Percentiles rank a stretch among this genome's conserved stretches.
phyloP scores from a whole-genome alignment of 352 stramenopile genomes.

The Pythium plurisporium region DNA sequence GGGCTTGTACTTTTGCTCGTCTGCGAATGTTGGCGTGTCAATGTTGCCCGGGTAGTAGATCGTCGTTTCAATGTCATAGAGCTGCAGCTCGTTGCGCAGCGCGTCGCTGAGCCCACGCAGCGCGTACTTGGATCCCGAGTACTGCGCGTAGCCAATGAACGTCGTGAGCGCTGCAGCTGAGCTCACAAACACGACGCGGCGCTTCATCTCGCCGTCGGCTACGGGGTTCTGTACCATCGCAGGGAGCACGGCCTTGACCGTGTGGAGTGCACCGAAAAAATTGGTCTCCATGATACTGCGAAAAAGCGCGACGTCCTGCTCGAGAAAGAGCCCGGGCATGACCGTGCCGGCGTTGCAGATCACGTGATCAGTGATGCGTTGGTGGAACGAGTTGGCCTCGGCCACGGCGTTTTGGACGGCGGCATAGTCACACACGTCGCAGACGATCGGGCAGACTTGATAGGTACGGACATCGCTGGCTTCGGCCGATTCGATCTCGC shows the following conservation, averaged over 20 bases:
- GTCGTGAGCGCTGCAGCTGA: conserved; percentile 42
- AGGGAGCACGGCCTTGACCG: conserved; percentile 51
- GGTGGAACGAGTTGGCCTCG: conserved; percentile 54
- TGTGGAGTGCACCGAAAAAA: conserved; percentile 55
- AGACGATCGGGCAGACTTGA: conserved; percentile 34
- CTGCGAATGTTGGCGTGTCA: conserved; percentile 23
- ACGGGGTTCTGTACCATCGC: conserved; percentile 45
- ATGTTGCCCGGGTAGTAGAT: conserved; percentile 88
- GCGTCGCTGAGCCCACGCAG: conserved; percentile 88
- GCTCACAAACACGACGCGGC: conserved; percentile 54
- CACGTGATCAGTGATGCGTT: conserved; percentile 53
- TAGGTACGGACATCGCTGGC: conserved; percentile 16
- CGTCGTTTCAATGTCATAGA: conserved; percentile 76
- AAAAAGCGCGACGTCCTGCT: conserved; percentile 44
- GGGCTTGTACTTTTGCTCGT: conserved; percentile 6
- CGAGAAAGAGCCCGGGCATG: conserved; percentile 41
- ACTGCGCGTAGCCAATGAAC: conserved; percentile 87
- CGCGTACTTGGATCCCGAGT: conserved; percentile 88
- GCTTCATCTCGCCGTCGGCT: conserved; percentile 15
- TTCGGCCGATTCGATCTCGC: conserved; percentile 20
- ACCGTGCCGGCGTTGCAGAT: conserved; percentile 38
- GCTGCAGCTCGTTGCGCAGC: conserved; percentile 69
- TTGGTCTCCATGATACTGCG: conserved; percentile 49
- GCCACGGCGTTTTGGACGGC: conserved; percentile 37
- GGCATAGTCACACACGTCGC: conserved; percentile 35